Evolutionary conservation across 129 eudicot genomes (phyloP), one percentile per base, ranked within the genome.

Genomic region (Erigeron canadensis): DNA sequence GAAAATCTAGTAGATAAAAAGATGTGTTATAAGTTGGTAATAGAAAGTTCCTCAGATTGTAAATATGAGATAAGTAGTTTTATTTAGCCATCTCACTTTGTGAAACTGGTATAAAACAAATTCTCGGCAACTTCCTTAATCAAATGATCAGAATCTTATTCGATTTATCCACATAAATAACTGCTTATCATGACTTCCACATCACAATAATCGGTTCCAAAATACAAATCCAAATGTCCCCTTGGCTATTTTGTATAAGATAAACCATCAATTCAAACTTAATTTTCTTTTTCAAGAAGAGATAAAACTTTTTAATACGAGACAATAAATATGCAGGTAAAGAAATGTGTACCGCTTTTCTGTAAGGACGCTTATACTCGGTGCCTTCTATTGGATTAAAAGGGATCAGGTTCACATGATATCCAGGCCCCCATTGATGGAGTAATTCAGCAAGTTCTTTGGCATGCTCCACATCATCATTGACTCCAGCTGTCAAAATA

Each of bases 341-440:
- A 64, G n/a, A 28, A 22, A 59, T 6, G 39, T 85, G 10, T 95
- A 90, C 97, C 5, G 94, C 84, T 88, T 86, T 95, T 22, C 80
- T 82, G 69, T 77, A 87, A 50, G 99, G 99, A 13, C 97, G 97
- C 67, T 74, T 78, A 72, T 86, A 95, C 79, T 95, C 99, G 0
- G 99, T 86, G 44, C 97, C 97, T 39, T 90, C 97, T 38, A 95
- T 82, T 10, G 96, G 94, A 81, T 95, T 95, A 51, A 82, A 95
- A 38, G 99, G 99, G 58, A 95, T 95, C 18, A 95, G 86, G 84
- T 95, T 95, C 39, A 95, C 99, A 72, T 95, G 99, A 81, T 95
- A 83, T 59, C 96, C 96, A 59, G 86, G 96, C 21, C 99, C 99
- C 99, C 99, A 95, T 67, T 88, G 77, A 65, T 88, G 96, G 62